Percentiles rank a stretch among this genome's conserved stretches.
Conservation (phyloP, 306 rosid species). For the Malus sieversii region DNA sequence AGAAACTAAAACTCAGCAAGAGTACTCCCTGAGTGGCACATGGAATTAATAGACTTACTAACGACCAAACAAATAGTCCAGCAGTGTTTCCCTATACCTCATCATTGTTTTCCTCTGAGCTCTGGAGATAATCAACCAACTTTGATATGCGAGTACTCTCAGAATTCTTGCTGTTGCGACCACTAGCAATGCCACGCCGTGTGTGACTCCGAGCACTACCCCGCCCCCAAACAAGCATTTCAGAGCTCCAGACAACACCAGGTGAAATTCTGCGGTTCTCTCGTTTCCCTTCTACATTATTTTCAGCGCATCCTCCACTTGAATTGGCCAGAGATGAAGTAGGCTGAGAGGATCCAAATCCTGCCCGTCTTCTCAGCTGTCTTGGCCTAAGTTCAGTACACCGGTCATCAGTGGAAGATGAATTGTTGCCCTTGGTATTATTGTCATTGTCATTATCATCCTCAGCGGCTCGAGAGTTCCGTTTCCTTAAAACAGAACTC, state of each 20-base stretch:
- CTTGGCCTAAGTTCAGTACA: conserved; percentile 28
- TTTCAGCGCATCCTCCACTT: conserved; percentile 41
- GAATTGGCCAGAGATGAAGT: conserved; percentile 22
- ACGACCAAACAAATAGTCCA: not conserved
- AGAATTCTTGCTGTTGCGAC: conserved; percentile 43
- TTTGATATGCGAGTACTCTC: conserved; percentile 45
- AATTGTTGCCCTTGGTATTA: conserved; percentile 26
- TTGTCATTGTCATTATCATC: conserved; percentile 46
- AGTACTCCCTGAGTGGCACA: conserved; percentile 9
- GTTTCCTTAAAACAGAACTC: conserved; percentile 28
- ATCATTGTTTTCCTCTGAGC: conserved; percentile 24
- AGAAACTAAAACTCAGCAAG: not conserved
- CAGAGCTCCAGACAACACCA: conserved; percentile 34
- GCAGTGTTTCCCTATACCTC: conserved; percentile 36
- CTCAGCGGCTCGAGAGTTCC: conserved; percentile 34
- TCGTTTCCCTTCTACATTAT: conserved; percentile 34
- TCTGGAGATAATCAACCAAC: conserved; percentile 50
- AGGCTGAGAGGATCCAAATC: conserved; percentile 45
- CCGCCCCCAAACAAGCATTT: conserved; percentile 69
- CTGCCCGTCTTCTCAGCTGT: conserved; percentile 41
- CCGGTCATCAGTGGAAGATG: conserved; percentile 48
- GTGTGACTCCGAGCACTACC: conserved; percentile 58
- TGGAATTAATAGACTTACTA: not conserved
- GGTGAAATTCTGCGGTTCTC: conserved; percentile 37
- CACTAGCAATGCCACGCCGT: conserved; percentile 37